Conservation (phyloP, 495 filamentous ascomycete genomes). For the Aspergillus sparsus region DNA sequence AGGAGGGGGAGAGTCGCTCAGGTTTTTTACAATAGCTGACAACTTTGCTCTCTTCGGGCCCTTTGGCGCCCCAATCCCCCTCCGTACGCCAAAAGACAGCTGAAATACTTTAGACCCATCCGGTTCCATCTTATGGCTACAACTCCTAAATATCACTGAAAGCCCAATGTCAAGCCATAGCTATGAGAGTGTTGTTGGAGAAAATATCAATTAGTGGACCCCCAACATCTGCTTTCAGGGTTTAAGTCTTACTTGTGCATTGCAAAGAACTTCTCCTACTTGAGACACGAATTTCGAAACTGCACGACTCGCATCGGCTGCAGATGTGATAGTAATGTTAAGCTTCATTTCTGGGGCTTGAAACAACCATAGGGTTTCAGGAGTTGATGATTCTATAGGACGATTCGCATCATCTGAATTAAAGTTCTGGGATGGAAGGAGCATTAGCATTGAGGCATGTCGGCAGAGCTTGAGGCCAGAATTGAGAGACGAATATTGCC, state of each 20-base stretch:
- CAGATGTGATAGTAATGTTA: slow-evolving; percentile 22
- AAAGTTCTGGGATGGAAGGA: background rate
- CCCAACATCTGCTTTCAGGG: background rate
- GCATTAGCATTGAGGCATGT: slow-evolving; percentile 17
- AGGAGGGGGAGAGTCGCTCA: slow-evolving; percentile 26
- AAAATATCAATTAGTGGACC: background rate
- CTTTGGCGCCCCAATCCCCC: background rate
- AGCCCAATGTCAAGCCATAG: slow-evolving; percentile 41
- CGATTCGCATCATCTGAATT: background rate
- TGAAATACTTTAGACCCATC: slow-evolving; percentile 8
- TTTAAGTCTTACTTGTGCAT: slow-evolving; percentile 29
- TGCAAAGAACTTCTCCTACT: slow-evolving; percentile 28
- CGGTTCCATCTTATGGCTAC: background rate
- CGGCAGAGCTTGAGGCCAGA: slow-evolving; percentile 17
- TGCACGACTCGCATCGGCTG: background rate
- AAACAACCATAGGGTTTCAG: slow-evolving; percentile 30
- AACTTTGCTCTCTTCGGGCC: slow-evolving; percentile 13
- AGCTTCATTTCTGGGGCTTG: slow-evolving; percentile 35
- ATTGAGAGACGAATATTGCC: slow-evolving; percentile 6
- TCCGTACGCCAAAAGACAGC: slow-evolving; percentile 33
- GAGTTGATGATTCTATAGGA: slow-evolving; percentile 14
- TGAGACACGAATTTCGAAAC: slow-evolving; percentile 21
- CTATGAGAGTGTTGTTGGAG: slow-evolving; percentile 21
- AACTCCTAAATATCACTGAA: slow-evolving; percentile 26
- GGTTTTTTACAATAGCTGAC: slow-evolving; percentile 23